Evolutionary conservation across 768 basidiomycete species (phyloP), one percentile per base, ranked within the genome.

Genomic region (Tricholoma furcatifolium): DNA sequence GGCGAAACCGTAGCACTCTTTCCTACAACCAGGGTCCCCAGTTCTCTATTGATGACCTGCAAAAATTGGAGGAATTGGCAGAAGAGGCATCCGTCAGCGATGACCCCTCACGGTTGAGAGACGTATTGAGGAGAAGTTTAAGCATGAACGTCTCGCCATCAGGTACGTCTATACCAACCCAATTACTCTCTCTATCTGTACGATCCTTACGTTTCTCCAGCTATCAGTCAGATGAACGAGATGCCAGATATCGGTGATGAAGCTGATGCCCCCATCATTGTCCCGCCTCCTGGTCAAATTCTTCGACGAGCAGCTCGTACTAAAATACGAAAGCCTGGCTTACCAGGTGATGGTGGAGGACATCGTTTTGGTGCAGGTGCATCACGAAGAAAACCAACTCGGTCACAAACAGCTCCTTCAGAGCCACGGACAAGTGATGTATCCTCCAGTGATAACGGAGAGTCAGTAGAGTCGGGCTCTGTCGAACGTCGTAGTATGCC

Each of bases 291-390:
- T 1, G 91, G 91, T 6, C 89, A 86, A 67, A 93, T 94, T 60
- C 78, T 99, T 11, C 88, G 93, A 18, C 88, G 97, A 34, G 83
- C 93, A 9, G 93, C 93, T 4, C 84, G 96, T 12, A 99, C 97
- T 1, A 94, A 93, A 74, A 97, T 98, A 60, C 87, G 96, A 32
- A 99, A 98, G 72, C 76, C 85, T 12, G 81, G 83, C 5, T 67
- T 87, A 6, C 77, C 81, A 12, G 89, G 84, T 20, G 91, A 90
- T 68, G 89, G 88, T 10, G 84, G 81, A 31, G 90, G 90, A 2
- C 91, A 91, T 76, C 86, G 93, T 10, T 95, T 95, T 70, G 78
- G 79, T 32, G 69, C 81, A 21, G 78, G 79, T 32, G 69, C 81
- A 21, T 71, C 74, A 14, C 70, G 77, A 49, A 65, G 78, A 42